Evolutionary conservation across 495 filamentous ascomycete species (phyloP).

Genomic region (Thermochaetoides thermophila): DNA sequence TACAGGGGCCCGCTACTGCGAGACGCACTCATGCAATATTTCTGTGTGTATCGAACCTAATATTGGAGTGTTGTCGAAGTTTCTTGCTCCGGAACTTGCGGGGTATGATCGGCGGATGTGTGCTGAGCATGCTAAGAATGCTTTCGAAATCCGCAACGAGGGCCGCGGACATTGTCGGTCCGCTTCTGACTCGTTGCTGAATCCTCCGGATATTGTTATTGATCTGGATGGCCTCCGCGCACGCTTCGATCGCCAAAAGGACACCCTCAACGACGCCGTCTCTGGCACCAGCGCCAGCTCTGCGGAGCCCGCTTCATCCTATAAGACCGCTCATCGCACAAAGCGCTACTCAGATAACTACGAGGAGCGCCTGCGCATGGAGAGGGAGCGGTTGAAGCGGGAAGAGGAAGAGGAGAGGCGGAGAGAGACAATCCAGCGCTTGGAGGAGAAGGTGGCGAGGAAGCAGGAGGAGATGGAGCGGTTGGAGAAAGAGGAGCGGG

Average conservation of each 20-base stretch:
- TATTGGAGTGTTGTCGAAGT: no score
- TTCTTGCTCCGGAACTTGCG: no score
- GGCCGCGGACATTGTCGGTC: background rate
- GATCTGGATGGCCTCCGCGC: conserved; percentile 1
- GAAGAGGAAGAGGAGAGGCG: conserved; percentile 1
- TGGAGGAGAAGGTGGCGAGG: conserved; percentile 3
- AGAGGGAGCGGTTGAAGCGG: conserved; percentile 1
- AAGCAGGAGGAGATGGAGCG: background rate
- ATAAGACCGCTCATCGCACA: no score
- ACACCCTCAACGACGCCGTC: background rate
- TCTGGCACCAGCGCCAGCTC: no score
- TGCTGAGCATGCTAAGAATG: background rate
- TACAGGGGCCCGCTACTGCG: conserved; percentile 2
- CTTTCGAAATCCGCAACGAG: background rate
- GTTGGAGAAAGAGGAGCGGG: no score
- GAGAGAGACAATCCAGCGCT: background rate
- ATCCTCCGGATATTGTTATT: background rate
- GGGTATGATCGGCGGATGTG: conserved; percentile 1
- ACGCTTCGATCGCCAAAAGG: background rate
- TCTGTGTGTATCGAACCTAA: background rate
- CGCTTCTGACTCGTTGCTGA: background rate
- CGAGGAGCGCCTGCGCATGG: conserved; percentile 3
- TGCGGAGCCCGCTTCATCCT: no score
- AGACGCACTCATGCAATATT: conserved; percentile 5
- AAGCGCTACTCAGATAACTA: conserved; percentile 6